Conservation (phyloP, 2,329 filamentous ascomycete genomes). For the Sporothrix brasiliensis region DNA sequence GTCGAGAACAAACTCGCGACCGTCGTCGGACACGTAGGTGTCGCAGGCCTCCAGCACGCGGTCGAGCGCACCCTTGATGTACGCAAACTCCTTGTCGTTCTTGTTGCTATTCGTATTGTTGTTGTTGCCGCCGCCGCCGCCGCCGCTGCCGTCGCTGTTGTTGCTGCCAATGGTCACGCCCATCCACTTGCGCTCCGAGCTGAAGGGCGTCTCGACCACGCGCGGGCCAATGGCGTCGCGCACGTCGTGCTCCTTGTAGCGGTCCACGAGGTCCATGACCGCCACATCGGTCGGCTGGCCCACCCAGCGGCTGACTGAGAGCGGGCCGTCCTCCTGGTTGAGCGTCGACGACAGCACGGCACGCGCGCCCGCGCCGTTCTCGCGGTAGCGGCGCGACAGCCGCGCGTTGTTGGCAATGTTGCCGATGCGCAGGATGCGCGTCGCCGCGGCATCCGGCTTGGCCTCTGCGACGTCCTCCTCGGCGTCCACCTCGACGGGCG, state of each 20-base stretch:
- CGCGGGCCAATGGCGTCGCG: constrained; percentile 82
- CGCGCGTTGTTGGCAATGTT: constrained; percentile 97
- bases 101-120: constrained; percentile 43
- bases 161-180: constrained; percentile 76
- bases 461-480: constrained; percentile 58
- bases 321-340: constrained; percentile 59
- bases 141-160: constrained; percentile 45
- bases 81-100: constrained; percentile 76
- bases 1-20: constrained; percentile 83
- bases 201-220: constrained; percentile 87
- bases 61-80: constrained; percentile 94
- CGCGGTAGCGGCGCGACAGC: constrained; percentile 71
- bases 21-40: constrained; percentile 84
- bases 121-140: constrained; percentile 55
- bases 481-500: constrained; percentile 56
- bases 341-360: constrained; percentile 86
- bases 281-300: constrained; percentile 97
- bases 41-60: constrained; percentile 84
- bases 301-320: constrained; percentile 82
- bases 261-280: constrained; percentile 90
- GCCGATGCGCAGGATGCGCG: constrained; percentile 83
- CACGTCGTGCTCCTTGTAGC: constrained; percentile 87
- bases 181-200: constrained; percentile 99
- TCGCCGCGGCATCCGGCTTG: constrained; percentile 71
- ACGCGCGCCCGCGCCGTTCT: constrained; percentile 70